Conservation (phyloP, 2,329 filamentous ascomycete genomes). For the Cercospora sesami region DNA sequence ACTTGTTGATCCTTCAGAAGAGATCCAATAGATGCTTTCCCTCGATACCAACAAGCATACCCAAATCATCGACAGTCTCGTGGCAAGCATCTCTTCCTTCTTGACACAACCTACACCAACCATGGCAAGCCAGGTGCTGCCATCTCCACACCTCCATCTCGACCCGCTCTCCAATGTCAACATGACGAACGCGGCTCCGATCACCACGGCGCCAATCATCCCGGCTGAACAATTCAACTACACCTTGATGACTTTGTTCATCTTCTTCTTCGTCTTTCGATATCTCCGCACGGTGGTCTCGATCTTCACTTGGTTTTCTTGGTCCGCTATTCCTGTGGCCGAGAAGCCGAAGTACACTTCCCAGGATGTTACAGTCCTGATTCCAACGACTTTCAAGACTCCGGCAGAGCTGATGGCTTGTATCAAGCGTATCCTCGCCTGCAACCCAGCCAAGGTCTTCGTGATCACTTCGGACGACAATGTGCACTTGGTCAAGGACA, state of each 20-base stretch:
- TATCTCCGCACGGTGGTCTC: constrained; percentile 36
- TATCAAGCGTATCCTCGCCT: constrained; percentile 30
- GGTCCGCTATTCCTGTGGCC: constrained; percentile 32
- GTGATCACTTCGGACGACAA: constrained; percentile 35
- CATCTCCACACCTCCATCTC: neutral
- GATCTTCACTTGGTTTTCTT: constrained; percentile 33
- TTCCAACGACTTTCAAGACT: constrained; percentile 40
- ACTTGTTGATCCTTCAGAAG: neutral
- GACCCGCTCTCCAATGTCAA: neutral
- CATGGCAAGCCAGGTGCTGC: neutral
- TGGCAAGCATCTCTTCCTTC: neutral
- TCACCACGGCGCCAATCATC: neutral
- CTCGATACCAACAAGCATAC: neutral
- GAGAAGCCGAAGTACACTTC: constrained; percentile 31
- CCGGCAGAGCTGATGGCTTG: constrained; percentile 35
- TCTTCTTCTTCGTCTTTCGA: constrained; percentile 28
- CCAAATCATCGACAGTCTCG: neutral
- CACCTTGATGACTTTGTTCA: constrained; percentile 17
- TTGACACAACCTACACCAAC: neutral
- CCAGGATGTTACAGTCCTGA: constrained; percentile 36
- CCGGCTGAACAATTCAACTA: neutral
- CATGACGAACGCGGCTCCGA: neutral
- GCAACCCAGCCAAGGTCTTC: constrained; percentile 32
- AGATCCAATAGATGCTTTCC: neutral
- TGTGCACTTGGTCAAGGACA: constrained; percentile 26